Conservation (phyloP, 2,329 filamentous ascomycete species). For the Thielaviopsis populi region DNA sequence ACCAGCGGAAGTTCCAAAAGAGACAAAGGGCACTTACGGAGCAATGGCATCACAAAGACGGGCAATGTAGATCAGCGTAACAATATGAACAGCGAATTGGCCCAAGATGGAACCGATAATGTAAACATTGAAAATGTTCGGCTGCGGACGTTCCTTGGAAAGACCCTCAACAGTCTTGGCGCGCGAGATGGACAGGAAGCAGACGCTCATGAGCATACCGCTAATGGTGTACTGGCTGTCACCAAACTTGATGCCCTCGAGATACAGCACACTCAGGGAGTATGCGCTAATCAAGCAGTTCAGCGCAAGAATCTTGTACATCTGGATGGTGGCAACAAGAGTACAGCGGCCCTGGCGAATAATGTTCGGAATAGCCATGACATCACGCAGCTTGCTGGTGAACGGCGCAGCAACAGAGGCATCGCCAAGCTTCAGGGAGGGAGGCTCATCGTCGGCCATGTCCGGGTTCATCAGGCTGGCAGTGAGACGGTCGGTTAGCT, state of each 20-base stretch:
- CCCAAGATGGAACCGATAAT: conserved; percentile 96
- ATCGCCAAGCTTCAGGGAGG: conserved; percentile 91
- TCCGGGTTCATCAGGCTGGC: conserved; percentile 80
- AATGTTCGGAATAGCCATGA: conserved; percentile 94
- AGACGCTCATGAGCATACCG: conserved; percentile 99
- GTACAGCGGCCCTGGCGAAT: conserved; percentile 96
- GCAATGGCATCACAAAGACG: conserved; percentile 73
- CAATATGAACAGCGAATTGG: conserved; percentile 92
- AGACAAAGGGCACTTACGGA: conserved; percentile 44
- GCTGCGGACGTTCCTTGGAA: conserved; percentile 92
- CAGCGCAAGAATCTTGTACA: conserved; percentile 98
- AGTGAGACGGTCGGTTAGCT: conserved; percentile 74
- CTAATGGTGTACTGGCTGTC: conserved; percentile 97
- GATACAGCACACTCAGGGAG: conserved; percentile 86
- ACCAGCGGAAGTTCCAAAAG: not conserved
- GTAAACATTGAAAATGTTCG: conserved; percentile 98
- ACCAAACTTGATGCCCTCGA: conserved; percentile 98
- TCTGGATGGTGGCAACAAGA: conserved; percentile 94
- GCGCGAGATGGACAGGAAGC: conserved; percentile 96
- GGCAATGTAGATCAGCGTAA: conserved; percentile 85
- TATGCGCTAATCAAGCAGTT: conserved; percentile 98
- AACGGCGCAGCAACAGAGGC: conserved; percentile 95
- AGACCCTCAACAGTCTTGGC: conserved; percentile 89
- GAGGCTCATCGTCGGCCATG: conserved; percentile 76
- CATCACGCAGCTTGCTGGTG: conserved; percentile 92